phyloP scores from a whole-genome alignment of 2,329 filamentous ascomycete genomes.

The Neocucurbitaria cava region DNA sequence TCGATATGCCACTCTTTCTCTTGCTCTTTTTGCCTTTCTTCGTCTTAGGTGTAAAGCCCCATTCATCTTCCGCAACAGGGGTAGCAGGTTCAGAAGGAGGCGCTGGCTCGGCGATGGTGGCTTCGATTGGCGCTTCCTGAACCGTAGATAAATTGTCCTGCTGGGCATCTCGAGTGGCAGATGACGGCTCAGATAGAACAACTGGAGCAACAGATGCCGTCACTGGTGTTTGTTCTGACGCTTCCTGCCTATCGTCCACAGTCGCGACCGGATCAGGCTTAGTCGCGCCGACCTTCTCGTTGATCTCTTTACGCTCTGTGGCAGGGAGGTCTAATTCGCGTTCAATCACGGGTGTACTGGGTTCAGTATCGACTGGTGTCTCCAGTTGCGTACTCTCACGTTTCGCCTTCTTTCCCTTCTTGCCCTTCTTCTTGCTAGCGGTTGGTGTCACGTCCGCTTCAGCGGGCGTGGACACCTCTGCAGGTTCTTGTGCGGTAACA shows the following conservation, averaged over 20 bases:
- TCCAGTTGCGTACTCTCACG: constrained; percentile 22
- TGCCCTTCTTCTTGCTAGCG: constrained; percentile 33
- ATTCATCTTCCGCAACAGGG: constrained; percentile 7
- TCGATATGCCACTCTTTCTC: constrained; percentile 20
- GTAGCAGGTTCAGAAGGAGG: neutral
- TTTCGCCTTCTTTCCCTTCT: constrained; percentile 37
- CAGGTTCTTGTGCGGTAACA: neutral
- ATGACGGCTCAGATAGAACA: neutral
- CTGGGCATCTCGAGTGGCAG: neutral
- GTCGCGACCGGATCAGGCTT: neutral
- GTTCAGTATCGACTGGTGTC: constrained; percentile 10
- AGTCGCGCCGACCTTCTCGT: neutral
- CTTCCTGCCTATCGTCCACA: neutral
- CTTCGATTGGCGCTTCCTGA: neutral
- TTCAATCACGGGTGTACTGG: constrained; percentile 10
- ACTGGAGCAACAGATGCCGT: neutral
- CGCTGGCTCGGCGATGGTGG: neutral
- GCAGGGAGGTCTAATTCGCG: constrained; percentile 3
- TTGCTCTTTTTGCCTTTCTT: constrained; percentile 35
- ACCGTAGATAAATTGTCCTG: neutral
- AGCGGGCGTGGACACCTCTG: neutral
- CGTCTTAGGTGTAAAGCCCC: constrained; percentile 12
- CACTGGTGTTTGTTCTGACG: neutral
- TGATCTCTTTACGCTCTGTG: neutral
- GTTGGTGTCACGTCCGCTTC: constrained; percentile 8